phyloP scores from a whole-genome alignment of 805 yeast genomes.

The Diddensiella transvaalensis region DNA sequence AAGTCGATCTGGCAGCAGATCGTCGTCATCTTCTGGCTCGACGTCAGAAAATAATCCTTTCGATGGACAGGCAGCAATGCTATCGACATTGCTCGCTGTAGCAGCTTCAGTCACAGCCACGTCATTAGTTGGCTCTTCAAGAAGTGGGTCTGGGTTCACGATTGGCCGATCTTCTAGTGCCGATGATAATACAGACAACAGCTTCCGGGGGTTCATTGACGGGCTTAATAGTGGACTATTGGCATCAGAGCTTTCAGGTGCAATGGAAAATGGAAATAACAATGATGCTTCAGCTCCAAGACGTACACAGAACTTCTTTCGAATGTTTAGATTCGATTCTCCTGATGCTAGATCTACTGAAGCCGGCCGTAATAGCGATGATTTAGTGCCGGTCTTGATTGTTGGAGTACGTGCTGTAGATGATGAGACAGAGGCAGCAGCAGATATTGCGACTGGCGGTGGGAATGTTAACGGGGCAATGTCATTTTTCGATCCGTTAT shows the following conservation, averaged over 20 bases:
- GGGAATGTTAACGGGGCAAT: slow-evolving; percentile 1
- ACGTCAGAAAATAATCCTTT: slow-evolving; percentile 3
- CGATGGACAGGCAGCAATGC: slow-evolving; percentile 40
- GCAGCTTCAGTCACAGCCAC: slow-evolving; percentile 46
- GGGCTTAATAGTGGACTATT: slow-evolving; percentile 41
- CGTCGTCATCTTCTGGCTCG: not conserved
- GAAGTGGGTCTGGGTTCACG: slow-evolving; percentile 16
- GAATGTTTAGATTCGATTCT: slow-evolving; percentile 34
- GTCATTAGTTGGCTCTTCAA: slow-evolving; percentile 35
- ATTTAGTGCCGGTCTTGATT: slow-evolving; percentile 44
- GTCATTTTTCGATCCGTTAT: slow-evolving; percentile 19
- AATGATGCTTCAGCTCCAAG: slow-evolving; percentile 4
- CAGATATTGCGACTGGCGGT: slow-evolving; percentile 3
- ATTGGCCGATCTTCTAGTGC: slow-evolving; percentile 17
- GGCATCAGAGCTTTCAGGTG: slow-evolving; percentile 36
- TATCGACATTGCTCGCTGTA: slow-evolving; percentile 41
- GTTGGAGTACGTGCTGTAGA: slow-evolving; percentile 46
- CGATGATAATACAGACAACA: slow-evolving; percentile 32
- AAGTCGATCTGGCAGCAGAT: not conserved
- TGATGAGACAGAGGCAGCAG: slow-evolving; percentile 14
- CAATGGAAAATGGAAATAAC: slow-evolving; percentile 8
- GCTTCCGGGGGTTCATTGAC: slow-evolving; percentile 43
- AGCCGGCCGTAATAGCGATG: slow-evolving; percentile 8
- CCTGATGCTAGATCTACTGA: slow-evolving; percentile 14
- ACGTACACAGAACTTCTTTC: slow-evolving; percentile 30